Evolutionary conservation across 1,284 basidiomycete genomes (phyloP), one percentile per base, ranked within the genome.

Genomic region (Mrakiaceae sp.): DNA sequence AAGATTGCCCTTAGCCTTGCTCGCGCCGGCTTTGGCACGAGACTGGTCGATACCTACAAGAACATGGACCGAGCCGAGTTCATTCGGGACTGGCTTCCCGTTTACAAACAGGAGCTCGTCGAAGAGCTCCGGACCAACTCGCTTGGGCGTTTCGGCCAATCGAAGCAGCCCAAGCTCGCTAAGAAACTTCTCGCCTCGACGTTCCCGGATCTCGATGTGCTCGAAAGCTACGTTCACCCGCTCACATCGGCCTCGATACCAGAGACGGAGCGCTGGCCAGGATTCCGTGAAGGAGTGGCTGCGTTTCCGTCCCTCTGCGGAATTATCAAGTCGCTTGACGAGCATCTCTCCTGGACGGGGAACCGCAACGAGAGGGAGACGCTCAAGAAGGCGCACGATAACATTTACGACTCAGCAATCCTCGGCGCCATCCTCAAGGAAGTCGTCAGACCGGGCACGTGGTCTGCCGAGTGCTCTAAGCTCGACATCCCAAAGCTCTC

Each of bases 181-280:
- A 49, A 66, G 10, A 47, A 42, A 11, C 40, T 65, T 48, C 42
- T 47, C 7, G 27, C 48, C 7, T 43, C 60, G 4, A 48, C 60
- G 40, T 66, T 66, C 27, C 60, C 60, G 3, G 27, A 49, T 16
- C 48, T 66, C 2, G 27, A 57, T 3, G 50, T 55, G 47, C 42
- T 66, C 14, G 60, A 62, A 7, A 54, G 48, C n/a, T 66, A 66
- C 64, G 50, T 66, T 40, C n/a, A 59, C 39, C 64, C 64, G 10
- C 12, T 66, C 60, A 57, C 54, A 4, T 60, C 51, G 9, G 40
- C 55, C 14, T 66, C 53, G 60, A 42, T 27, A 14, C 12, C 9
- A 27, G 27, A 27, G 27, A 27, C 27, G 27, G 27, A 27, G 27
- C 27, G 27, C 27, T 27, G 27, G 27, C 27, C 27, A 27, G 27